phyloP scores from a whole-genome alignment of 116 monocot species.

The Cymodocea nodosa region DNA sequence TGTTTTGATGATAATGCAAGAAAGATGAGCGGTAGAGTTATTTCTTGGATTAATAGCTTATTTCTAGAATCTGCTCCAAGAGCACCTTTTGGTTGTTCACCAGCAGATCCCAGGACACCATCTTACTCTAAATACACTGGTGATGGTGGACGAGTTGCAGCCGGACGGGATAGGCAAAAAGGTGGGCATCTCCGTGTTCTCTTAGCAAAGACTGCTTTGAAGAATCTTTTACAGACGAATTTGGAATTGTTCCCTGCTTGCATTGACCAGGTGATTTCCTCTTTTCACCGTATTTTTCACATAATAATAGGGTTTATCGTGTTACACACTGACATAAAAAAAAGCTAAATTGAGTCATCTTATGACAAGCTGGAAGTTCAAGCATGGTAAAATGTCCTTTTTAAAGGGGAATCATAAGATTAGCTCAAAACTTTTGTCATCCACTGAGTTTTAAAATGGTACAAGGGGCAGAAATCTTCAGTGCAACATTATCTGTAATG shows the following conservation, averaged over 20 bases:
- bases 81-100: constrained; percentile 73
- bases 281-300: not conserved
- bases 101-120: constrained; percentile 79
- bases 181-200: constrained; percentile 48
- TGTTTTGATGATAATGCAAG: constrained; percentile 97
- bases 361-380: not conserved
- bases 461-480: too few relatives aligned
- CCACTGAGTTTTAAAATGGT: too few relatives aligned
- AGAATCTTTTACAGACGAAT: constrained; percentile 96
- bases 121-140: constrained; percentile 55
- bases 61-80: constrained; percentile 57
- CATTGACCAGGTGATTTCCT: constrained; percentile 67
- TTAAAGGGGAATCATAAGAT: too few relatives aligned
- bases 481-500: too few relatives aligned
- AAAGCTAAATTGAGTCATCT: too few relatives aligned
- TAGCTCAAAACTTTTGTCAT: too few relatives aligned
- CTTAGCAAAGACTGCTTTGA: constrained; percentile 84
- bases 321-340: too few relatives aligned
- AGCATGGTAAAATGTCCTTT: too few relatives aligned
- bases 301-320: too few relatives aligned
- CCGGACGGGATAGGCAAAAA: constrained; percentile 57
- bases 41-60: constrained; percentile 86
- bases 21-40: constrained; percentile 74
- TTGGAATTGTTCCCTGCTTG: constrained; percentile 85
- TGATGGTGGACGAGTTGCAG: constrained; percentile 40